Base-by-base conservation (phyloP, 768 basidiomycete species). In the Termitomyces sp. region DNA sequence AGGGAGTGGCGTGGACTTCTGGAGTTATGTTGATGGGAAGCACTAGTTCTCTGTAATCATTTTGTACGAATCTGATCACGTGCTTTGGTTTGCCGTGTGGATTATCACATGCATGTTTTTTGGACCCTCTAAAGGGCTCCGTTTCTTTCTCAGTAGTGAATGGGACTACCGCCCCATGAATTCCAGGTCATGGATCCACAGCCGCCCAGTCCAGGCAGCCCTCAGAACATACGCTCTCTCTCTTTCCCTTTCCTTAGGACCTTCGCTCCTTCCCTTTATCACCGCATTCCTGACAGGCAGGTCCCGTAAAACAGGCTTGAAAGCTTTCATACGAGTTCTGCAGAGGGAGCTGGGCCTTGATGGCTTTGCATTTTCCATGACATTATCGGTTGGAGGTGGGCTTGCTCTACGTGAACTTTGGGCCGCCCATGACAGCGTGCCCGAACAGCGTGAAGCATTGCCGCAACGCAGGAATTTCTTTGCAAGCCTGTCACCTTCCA, bases 301-400 rank as follows among this genome's bases (percentile, higher is more conserved):
- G 60, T 59, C 65, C 24, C 58, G 58, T 8, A 63, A 59, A 57
- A 66, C 67, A 57, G 59, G 61, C 57, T 30, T 71, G 54, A 55
- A 68, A 51, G 59, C 65, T 64, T 63, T 79, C 44, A 62, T 64
- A 60, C 71, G 74, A 49, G 68, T 84, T 13, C 69, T 92, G 9
- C 72, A 65, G 55, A 79, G 81, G 42, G 88, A 91, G 66, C 69
- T 89, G 12, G 78, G 80, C 8, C 61, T 78, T 39, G 83, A 82
- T 57, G 84, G 88, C 15, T 89, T 92, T 68, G 86, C 91, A 6
- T 86, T 81, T 57, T 81, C 87, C 31, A 80, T 90, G 55, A 83
- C 88, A 0, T 65, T 82, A 6, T 80, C 84, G 16, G 75, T 89
- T 6, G 88, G 80, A 0, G 90, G 89, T 8, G 89, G 89, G 3